Evolutionary conservation across 2,329 filamentous ascomycete genomes (phyloP), one percentile per base, ranked within the genome.

Genomic region (Parastagonospora nodorum): DNA sequence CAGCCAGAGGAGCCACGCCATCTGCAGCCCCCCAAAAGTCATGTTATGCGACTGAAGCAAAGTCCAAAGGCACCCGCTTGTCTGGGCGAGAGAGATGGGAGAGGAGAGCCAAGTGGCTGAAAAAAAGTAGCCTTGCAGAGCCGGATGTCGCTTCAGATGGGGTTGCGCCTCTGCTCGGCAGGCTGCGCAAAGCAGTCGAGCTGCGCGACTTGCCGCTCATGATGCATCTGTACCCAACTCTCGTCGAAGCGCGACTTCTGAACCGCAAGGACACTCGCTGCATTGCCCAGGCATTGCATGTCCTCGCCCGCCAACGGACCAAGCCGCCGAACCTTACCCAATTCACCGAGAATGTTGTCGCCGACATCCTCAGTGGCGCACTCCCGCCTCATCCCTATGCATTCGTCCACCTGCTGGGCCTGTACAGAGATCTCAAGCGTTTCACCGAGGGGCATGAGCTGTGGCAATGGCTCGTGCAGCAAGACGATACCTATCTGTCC

Each of bases 381-480:
- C 51, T 78, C 8, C 63, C 67, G 14, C 73, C 76, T 8, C 65
- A 74, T 53, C 53, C 68, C n/a, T 46, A 58, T 39, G 71, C 78
- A 40, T 71, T 75, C 56, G 54, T 80, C n/a, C 78, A 80, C 55
- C 57, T 82, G 12, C 63, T 83, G 29, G 71, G 72, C 29, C 73
- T 78, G 38, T 77, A 76, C 63, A 81, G 79, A 52, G 76, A 80
- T 53, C 65, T 69, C 29, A 67, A 69, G n/a, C 68, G 71, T 33
- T 78, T 71, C 51, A 58, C 71, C 4, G 58, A 69, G 39, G 77
- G 73, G 5, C 55, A 63, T 19, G 59, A 66, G 2, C 78, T 82
- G 53, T 83, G 80, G 80, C 57, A 67, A 15, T 82, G 79, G 79
- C 68, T 82, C 11, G 55, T 68, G 19, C 49, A 62, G 4, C 75